Evolutionary conservation across 805 yeast species (phyloP).

Genomic region (Barnettozyma pratensis): DNA sequence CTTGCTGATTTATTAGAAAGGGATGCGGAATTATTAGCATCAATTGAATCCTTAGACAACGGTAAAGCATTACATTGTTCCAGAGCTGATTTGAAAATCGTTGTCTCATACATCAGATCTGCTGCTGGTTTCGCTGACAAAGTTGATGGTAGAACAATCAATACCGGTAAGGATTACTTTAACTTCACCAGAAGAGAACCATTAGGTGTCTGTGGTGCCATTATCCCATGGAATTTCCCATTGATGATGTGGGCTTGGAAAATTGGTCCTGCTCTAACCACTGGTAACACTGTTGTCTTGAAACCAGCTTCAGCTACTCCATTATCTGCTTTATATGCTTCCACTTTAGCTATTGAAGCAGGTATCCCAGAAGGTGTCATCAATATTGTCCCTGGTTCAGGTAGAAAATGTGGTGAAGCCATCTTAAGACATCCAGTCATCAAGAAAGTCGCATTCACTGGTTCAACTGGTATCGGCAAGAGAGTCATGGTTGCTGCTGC

Average conservation of each 20-base stretch:
- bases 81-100: conserved; percentile 61
- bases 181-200: conserved; percentile 70
- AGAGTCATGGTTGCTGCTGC: conserved; percentile 66
- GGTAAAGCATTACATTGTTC: conserved; percentile 70
- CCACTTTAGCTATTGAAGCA: conserved; percentile 57
- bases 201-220: conserved; percentile 77
- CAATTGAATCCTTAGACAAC: conserved; percentile 69
- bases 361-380: conserved; percentile 75
- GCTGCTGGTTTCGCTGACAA: conserved; percentile 74
- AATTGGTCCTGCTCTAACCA: conserved; percentile 71
- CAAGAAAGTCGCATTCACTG: conserved; percentile 76
- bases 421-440: conserved; percentile 63
- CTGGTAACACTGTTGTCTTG: conserved; percentile 69
- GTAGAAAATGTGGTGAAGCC: conserved; percentile 67
- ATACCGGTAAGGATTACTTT: conserved; percentile 58
- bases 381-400: conserved; percentile 71
- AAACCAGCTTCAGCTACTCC: conserved; percentile 80
- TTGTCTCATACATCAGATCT: conserved; percentile 60
- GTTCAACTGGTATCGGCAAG: conserved; percentile 75
- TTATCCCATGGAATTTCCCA: conserved; percentile 86
- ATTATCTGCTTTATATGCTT: conserved; percentile 61
- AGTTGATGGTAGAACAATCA: conserved; percentile 56
- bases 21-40: conserved; percentile 56
- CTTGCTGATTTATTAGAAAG: conserved; percentile 68
- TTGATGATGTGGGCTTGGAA: conserved; percentile 77